Evolutionary conservation across 176 grass and related monocot genomes (phyloP), one percentile per base, ranked within the genome.

Genomic region (Leersia perrieri): DNA sequence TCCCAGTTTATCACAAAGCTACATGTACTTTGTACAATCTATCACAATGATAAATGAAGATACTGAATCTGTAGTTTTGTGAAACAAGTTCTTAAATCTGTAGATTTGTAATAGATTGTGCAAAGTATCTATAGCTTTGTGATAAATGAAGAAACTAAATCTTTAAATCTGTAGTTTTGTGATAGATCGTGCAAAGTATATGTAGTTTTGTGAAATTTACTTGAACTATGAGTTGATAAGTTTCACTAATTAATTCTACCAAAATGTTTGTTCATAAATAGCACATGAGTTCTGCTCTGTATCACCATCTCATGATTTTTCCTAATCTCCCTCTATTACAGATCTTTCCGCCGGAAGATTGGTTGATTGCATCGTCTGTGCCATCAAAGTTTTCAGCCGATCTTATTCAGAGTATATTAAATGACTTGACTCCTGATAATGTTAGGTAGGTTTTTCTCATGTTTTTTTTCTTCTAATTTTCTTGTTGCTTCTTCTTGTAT

Each of bases 301-400:
- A 62, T 82, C 42, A 29, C 38, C 29, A 45, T 73, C 16, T 63
- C 68, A 57, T 73, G 25, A 31, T 80, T 49, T 57, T 40, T 44
- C 20, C 60, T 63, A 12, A 68, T 58, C 12, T 32, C 29, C 18
- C 3, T 75, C 15, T 49, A 1, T 67, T 77, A 32, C 51, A 98
- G 95, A 68, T 93, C 77, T 98, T 81, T 80, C 95, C 95, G 71
- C 92, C 92, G 31, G 86, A 98, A 90, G 86, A 98, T 91, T 98
- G 95, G 95, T 72, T 98, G 65, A 84, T 91, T 67, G 88, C 68
- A 51, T 89, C 88, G 35, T 91, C 88, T 44, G 70, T 95, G 44
- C 95, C 88, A 27, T 91, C 90, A 68, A 93, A 88, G 62, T 98
- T 94, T 86, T 87, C 91, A 23, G 92, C 90, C 78, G 85, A 84